Evolutionary conservation across 2,329 filamentous ascomycete genomes (phyloP).

Genomic region (Hymenoscyphus fraxineus): DNA sequence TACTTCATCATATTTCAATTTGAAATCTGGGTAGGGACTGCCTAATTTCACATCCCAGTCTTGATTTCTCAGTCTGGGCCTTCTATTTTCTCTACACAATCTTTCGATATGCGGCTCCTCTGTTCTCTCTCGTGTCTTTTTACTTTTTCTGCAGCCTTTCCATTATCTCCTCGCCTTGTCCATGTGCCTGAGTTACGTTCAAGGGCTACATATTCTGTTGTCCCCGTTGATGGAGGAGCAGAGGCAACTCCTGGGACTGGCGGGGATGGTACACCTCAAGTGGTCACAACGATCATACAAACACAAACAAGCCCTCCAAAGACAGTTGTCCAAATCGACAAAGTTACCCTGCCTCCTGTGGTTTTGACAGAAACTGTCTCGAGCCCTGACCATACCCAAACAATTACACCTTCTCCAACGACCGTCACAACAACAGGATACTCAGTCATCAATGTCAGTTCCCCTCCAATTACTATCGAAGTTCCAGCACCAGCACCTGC

Average conservation of each 20-base stretch:
- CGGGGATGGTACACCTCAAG: constrained; percentile 1
- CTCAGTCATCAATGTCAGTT: constrained; percentile 31
- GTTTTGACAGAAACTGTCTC: constrained; percentile 28
- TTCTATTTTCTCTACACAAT: not conserved
- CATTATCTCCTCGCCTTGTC: constrained; percentile 22
- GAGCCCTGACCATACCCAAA: constrained; percentile 25
- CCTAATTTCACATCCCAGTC: not conserved
- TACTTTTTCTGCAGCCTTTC: constrained; percentile 24
- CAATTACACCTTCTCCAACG: constrained; percentile 20
- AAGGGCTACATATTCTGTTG: constrained; percentile 35
- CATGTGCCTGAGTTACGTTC: constrained; percentile 17
- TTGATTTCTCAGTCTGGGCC: not conserved
- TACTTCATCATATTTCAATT: constrained; percentile 7
- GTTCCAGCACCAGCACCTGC: constrained; percentile 16
- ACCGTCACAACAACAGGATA: constrained; percentile 27
- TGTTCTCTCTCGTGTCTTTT: constrained; percentile 30
- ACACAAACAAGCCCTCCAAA: constrained; percentile 23
- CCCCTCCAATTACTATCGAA: constrained; percentile 25
- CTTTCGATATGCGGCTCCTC: constrained; percentile 28
- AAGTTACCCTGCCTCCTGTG: constrained; percentile 21
- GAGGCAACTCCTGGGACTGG: constrained; percentile 14
- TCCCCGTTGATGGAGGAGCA: constrained; percentile 35
- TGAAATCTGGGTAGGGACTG: constrained; percentile 9
- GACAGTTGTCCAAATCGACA: constrained; percentile 29
- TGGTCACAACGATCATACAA: constrained; percentile 26